Conservation (phyloP, 495 filamentous ascomycete species). For the Penicillium coffeae region DNA sequence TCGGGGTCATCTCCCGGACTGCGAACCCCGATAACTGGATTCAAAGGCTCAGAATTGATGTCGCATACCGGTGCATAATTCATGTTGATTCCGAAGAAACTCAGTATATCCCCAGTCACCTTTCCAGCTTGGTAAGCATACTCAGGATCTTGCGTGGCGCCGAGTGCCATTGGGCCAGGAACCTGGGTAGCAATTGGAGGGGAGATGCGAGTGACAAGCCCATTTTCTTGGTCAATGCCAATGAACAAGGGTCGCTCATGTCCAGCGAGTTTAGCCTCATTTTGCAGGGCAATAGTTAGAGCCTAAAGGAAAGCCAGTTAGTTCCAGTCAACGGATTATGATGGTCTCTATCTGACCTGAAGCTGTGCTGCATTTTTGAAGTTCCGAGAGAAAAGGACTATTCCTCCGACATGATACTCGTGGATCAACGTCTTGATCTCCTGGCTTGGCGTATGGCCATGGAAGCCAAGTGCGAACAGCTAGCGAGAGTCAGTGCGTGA, state of each 20-base stretch:
- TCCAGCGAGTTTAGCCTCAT: conserved; percentile 36
- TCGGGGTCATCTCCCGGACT: conserved; percentile 41
- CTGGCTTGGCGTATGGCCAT: conserved; percentile 39
- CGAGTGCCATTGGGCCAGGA: conserved; percentile 40
- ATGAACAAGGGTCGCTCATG: conserved; percentile 41
- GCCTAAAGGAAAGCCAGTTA: conserved; percentile 19
- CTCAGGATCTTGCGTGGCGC: conserved; percentile 36
- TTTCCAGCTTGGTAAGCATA: conserved; percentile 35
- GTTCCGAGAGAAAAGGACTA: conserved; percentile 48
- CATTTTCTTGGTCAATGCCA: conserved; percentile 45
- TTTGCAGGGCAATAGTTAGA: conserved; percentile 34
- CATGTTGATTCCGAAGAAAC: conserved; percentile 41
- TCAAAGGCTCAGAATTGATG: conserved; percentile 42
- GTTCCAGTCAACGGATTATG: not conserved
- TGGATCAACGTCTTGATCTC: conserved; percentile 47
- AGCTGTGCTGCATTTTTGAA: conserved; percentile 38
- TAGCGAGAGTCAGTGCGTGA: conserved; percentile 6
- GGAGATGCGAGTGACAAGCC: conserved; percentile 40
- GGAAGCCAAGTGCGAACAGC: conserved; percentile 50
- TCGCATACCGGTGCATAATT: conserved; percentile 44
- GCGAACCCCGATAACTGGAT: conserved; percentile 42
- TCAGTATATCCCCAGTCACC: conserved; percentile 33
- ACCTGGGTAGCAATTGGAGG: conserved; percentile 42
- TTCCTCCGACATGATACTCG: conserved; percentile 42
- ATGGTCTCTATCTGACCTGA: conserved; percentile 20